These are phyloP conservation scores for Adansonia digitata DNA, from an alignment of 345 rosid species.

Conservation along the genomic window DNA sequence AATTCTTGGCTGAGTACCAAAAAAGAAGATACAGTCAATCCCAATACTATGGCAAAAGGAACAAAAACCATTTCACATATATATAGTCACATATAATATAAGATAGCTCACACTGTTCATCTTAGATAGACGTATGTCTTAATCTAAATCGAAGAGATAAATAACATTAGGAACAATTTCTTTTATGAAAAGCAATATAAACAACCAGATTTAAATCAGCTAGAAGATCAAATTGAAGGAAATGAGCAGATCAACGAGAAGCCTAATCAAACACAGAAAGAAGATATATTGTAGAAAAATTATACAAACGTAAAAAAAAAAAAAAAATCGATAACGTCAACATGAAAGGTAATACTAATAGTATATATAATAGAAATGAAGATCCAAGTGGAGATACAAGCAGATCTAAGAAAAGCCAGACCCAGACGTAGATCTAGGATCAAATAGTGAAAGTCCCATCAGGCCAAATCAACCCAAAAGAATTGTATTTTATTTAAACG, in stretches of 20 bases:
- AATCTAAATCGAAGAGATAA: not conserved
- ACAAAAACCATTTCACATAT: not conserved
- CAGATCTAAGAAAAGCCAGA: slow-evolving; percentile 18
- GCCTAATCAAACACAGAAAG: not conserved
- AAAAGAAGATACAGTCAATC: not conserved
- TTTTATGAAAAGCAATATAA: not conserved
- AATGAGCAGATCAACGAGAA: not conserved
- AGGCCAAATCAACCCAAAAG: not conserved
- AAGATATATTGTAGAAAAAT: slow-evolving; percentile 2
- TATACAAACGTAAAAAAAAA: not conserved
- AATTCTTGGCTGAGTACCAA: slow-evolving; percentile 4
- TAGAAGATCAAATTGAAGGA: not conserved
- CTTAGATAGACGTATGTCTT: not conserved
- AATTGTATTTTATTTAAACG: too few relatives aligned
- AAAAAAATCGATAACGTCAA: not conserved
- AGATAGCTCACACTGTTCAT: not conserved
- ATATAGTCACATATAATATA: not conserved
- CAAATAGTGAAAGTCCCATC: not conserved
- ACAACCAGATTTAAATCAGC: not conserved
- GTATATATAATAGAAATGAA: not conserved
- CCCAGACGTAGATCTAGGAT: slow-evolving; percentile 16
- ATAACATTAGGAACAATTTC: not conserved
- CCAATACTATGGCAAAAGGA: not conserved
- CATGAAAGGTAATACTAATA: not conserved
- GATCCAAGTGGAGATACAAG: not conserved